These are phyloP conservation scores for Penicillium salamii DNA, from an alignment of 495 filamentous ascomycete genomes.

Conservation along the genomic window DNA sequence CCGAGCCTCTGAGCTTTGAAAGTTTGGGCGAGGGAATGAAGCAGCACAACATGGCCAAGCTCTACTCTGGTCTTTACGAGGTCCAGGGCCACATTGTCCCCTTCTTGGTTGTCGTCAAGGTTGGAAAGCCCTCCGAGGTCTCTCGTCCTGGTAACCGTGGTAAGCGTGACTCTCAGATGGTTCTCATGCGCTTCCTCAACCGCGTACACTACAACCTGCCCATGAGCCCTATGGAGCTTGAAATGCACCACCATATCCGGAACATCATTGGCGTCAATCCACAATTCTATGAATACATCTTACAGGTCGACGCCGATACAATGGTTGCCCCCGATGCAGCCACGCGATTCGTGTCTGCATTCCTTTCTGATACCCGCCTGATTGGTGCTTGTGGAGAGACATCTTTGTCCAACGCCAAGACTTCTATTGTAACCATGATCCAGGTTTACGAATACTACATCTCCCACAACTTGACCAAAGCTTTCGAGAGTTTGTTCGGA, in stretches of 20 bases:
- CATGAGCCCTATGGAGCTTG: constrained; percentile 95
- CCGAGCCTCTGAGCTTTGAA: constrained; percentile 97
- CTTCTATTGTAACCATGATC: constrained; percentile 95
- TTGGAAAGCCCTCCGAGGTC: constrained; percentile 95
- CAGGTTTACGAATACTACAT: constrained; percentile 99
- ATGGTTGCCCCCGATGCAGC: constrained; percentile 88
- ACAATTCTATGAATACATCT: constrained; percentile 94
- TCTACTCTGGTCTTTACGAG: constrained; percentile 97
- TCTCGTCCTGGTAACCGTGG: constrained; percentile 96
- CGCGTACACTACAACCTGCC: constrained; percentile 93
- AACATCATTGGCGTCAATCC: constrained; percentile 99
- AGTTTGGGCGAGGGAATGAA: constrained; percentile 93
- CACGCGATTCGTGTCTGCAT: constrained; percentile 87
- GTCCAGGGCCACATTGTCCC: constrained; percentile 97
- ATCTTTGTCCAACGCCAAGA: constrained; percentile 85
- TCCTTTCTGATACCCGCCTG: constrained; percentile 85
- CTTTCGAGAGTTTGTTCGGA: constrained; percentile 97
- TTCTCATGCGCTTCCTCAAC: constrained; percentile 97
- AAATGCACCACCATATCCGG: constrained; percentile 98
- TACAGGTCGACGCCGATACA: constrained; percentile 97
- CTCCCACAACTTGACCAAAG: constrained; percentile 95
- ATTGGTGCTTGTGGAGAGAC: constrained; percentile 96
- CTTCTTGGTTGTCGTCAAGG: constrained; percentile 94
- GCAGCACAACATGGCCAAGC: constrained; percentile 98
- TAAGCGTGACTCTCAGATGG: constrained; percentile 98